Evolutionary conservation across 225 moss, liverwort and hornwort species (phyloP), one percentile per base, ranked within the genome.

Genomic region (Sphagnum contortum): DNA sequence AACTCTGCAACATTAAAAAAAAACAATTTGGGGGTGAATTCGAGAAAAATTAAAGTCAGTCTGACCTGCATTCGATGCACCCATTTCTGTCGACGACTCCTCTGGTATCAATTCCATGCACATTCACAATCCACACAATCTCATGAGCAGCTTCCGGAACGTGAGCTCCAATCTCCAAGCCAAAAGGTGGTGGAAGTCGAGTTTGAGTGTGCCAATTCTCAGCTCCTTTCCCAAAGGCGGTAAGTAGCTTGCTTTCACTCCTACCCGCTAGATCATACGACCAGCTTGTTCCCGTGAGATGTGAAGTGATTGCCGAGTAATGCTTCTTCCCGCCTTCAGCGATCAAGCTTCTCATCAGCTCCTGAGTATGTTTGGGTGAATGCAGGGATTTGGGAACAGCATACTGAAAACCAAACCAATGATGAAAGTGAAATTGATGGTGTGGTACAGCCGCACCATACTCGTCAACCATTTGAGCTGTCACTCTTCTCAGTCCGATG

Each of bases 11-110:
- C 29, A 29, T 29, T 29, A n/a, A n/a, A n/a, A n/a, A n/a, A n/a
- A n/a, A n/a, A n/a, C n/a, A n/a, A n/a, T n/a, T n/a, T n/a, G 29
- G 29, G 29, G 29, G 29, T 29, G 29, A 29, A 29, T 29, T 29
- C 29, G 29, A 29, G 29, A 29, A 29, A 29, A 29, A 29, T 29
- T 29, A 29, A 0, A 5, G 48, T 44, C 9, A 48, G 53, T 46
- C 57, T 47, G 9, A 82, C 82, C 83, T 76, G 79, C 83, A 83
- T 66, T 83, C 83, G 12, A 79, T 4, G 49, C 83, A 83, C 3
- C 79, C 83, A 44, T 71, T 50, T 9, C 44, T 7, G 10, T 60
- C 51, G 1, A 79, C 64, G 2, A 76, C 83, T 11, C 79, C 79
- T 0, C 83, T 73, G 4, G 83, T 79, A 61, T 83, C 83, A 13